Conservation (phyloP, 306 rosid species). For the Prunus persica region Prunus_persica_NCBIv2 NC_034015.1:1304001-1304500, state of each 20-base stretch:
- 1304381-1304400: background rate
- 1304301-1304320: background rate
- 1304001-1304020: constrained; percentile 6
- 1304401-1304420: background rate
- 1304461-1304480: too few relatives aligned
- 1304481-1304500: too few relatives aligned
- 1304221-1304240: constrained; percentile 17
- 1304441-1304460: too few relatives aligned
- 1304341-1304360: background rate
- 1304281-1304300: too few relatives aligned
- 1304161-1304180: background rate
- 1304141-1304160: background rate
- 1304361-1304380: background rate
- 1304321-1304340: background rate
- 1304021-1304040: background rate
- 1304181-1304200: background rate
- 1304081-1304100: background rate
- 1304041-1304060: background rate
- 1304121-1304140: background rate
- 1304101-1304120: background rate
- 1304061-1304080: background rate
- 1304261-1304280: background rate
- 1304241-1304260: constrained; percentile 14
- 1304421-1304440: too few relatives aligned
- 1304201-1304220: background rate